Evolutionary conservation across 176 grass and related monocot genomes (phyloP).

Genomic region (Cenchrus purpureus): DNA sequence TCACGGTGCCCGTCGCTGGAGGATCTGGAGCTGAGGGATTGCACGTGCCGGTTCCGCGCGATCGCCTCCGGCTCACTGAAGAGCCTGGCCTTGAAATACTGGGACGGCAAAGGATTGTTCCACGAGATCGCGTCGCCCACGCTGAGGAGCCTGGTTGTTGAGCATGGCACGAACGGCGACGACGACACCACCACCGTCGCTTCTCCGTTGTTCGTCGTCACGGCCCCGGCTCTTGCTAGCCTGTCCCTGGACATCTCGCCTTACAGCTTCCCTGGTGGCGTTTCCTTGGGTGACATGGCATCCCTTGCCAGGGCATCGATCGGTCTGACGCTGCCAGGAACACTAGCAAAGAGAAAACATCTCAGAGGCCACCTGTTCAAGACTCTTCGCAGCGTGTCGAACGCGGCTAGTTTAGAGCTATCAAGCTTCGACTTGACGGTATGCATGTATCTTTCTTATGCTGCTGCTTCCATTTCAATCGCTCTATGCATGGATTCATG

Average conservation of each 20-base stretch:
- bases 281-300: not conserved
- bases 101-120: rapidly evolving
- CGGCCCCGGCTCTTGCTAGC: not conserved
- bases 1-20: not conserved
- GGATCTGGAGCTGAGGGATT: not conserved
- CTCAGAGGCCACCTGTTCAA: not conserved
- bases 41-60: not conserved
- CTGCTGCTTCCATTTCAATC: not conserved
- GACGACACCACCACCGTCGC: too few relatives aligned
- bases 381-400: not conserved
- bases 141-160: constrained; percentile 2
- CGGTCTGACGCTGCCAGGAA: not conserved
- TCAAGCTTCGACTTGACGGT: not conserved
- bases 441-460: not conserved
- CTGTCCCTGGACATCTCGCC: not conserved
- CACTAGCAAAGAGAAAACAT: not conserved
- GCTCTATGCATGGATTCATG: not conserved
- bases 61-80: not conserved
- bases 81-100: not conserved
- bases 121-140: not conserved
- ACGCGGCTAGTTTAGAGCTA: not conserved
- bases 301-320: constrained; percentile 23
- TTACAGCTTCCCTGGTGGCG: not conserved
- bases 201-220: not conserved
- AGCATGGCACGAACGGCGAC: not conserved